Percentiles rank a stretch among this genome's conserved stretches.
These are phyloP conservation scores for Pyrus pyrifolia DNA, from an alignment of 306 rosid genomes.

Conservation along the genomic window DNA sequence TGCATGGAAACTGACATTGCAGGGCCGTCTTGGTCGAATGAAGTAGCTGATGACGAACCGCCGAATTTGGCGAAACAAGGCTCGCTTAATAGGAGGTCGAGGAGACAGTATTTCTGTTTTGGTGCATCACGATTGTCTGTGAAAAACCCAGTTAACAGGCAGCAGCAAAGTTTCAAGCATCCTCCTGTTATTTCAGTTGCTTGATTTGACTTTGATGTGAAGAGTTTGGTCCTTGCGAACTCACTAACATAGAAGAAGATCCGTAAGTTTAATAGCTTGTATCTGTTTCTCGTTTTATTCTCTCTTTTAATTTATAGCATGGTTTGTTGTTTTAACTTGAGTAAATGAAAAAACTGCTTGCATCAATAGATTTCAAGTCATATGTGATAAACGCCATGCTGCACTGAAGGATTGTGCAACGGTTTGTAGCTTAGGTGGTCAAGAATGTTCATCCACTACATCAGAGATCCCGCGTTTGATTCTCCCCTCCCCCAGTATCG, in stretches of 20 bases:
- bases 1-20: constrained; percentile 50
- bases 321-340: not conserved
- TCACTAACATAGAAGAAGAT: constrained; percentile 9
- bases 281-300: not conserved
- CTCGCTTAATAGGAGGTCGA: constrained; percentile 34
- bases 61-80: constrained; percentile 35
- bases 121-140: constrained; percentile 55
- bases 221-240: not conserved
- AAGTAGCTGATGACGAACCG: constrained; percentile 28
- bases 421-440: no score
- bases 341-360: not conserved
- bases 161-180: constrained; percentile 42
- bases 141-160: constrained; percentile 44
- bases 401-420: no score
- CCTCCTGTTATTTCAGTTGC: constrained; percentile 56
- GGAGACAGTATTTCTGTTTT: constrained; percentile 80
- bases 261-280: not conserved
- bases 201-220: constrained; percentile 12
- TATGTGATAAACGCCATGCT: no score
- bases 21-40: constrained; percentile 61
- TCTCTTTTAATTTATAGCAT: not conserved
- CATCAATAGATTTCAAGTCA: not conserved
- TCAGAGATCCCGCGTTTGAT: no score
- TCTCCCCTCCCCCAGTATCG: no score
- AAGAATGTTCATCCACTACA: no score